These are phyloP conservation scores for Boletus tomentosulus DNA, from an alignment of 768 basidiomycete genomes.

Conservation along the genomic window DNA sequence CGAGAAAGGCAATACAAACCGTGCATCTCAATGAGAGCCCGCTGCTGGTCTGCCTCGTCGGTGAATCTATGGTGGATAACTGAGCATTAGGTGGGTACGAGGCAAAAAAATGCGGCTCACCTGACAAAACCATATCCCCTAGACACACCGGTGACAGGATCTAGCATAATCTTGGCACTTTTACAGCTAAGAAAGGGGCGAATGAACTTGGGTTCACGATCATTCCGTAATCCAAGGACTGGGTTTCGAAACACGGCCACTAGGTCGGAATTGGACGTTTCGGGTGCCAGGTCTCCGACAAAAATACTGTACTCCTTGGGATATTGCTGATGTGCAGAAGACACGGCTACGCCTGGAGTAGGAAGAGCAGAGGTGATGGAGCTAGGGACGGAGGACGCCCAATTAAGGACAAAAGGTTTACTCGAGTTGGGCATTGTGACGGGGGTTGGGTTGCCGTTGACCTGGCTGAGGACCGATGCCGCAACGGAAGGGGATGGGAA, in stretches of 20 bases:
- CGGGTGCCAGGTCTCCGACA: slow-evolving; percentile 89
- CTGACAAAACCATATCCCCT: slow-evolving; percentile 92
- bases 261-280: slow-evolving; percentile 93
- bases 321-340: slow-evolving; percentile 49
- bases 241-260: slow-evolving; percentile 91
- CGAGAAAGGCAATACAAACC: slow-evolving; percentile 85
- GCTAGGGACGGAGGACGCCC: slow-evolving; percentile 52
- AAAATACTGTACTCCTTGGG: slow-evolving; percentile 92
- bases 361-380: slow-evolving; percentile 31
- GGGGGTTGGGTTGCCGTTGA: slow-evolving; percentile 45
- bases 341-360: slow-evolving; percentile 24
- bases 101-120: slow-evolving; percentile 36
- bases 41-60: slow-evolving; percentile 83
- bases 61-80: slow-evolving; percentile 57
- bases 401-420: slow-evolving; percentile 77
- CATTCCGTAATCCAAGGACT: slow-evolving; percentile 77
- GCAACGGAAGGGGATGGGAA: slow-evolving; percentile 72
- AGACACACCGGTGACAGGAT: slow-evolving; percentile 84
- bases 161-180: slow-evolving; percentile 94
- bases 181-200: slow-evolving; percentile 88
- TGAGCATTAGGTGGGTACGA: slow-evolving; percentile 6
- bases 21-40: slow-evolving; percentile 89
- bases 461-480: slow-evolving; percentile 64
- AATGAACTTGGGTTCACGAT: slow-evolving; percentile 85
- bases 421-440: slow-evolving; percentile 83